phyloP scores from a whole-genome alignment of 2,329 filamentous ascomycete species.

The Xylariaceae sp. region DNA sequence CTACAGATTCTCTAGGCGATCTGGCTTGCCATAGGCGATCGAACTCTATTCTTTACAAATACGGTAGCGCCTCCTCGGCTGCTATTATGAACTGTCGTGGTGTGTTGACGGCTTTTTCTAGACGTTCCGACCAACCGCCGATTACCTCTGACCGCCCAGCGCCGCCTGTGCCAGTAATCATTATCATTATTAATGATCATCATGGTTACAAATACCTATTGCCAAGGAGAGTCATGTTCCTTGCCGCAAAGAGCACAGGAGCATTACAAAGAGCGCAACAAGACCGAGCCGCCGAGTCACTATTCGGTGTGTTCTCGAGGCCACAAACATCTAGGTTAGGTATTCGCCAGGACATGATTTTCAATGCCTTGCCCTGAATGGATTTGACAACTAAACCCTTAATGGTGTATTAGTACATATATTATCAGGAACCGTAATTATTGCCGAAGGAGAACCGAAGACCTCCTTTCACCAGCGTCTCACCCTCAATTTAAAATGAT shows the following conservation, averaged over 20 bases:
- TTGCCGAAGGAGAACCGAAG: not conserved
- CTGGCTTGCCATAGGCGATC: not conserved
- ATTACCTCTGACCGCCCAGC: not conserved
- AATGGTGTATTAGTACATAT: not conserved
- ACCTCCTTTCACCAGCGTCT: not conserved
- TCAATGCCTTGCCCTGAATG: no score
- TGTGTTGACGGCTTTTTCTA: not conserved
- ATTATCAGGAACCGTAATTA: not conserved
- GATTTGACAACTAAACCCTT: not conserved
- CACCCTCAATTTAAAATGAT: not conserved
- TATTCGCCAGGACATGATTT: not conserved
- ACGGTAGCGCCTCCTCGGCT: not conserved
- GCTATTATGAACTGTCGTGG: not conserved
- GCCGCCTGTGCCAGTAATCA: not conserved
- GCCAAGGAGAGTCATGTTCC: not conserved
- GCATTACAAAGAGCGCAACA: no score
- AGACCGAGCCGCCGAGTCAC: no score
- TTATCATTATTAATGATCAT: not conserved
- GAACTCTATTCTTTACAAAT: not conserved
- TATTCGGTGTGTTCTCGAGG: not conserved
- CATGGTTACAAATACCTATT: not conserved
- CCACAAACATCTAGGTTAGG: no score
- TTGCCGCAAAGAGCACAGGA: no score
- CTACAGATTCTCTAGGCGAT: not conserved
- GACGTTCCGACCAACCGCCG: not conserved